These are phyloP conservation scores for Chrysoporthe puriensis DNA, from an alignment of 2,329 filamentous ascomycete species.

Conservation along the genomic window DNA sequence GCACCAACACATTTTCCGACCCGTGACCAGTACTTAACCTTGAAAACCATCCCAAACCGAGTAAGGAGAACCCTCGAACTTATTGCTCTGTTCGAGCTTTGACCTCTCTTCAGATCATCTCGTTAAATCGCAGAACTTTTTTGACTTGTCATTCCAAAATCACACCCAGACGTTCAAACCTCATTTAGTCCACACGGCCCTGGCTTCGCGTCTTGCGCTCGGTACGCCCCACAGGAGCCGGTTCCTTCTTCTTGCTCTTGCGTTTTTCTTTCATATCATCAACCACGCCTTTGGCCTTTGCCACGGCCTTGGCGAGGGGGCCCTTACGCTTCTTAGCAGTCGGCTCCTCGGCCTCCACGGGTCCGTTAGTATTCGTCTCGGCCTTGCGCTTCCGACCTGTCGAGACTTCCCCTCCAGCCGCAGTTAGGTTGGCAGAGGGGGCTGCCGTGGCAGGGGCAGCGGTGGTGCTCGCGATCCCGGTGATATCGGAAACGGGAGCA, in stretches of 20 bases:
- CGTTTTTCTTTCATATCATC: slow-evolving; percentile 24
- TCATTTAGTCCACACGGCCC: slow-evolving; percentile 30
- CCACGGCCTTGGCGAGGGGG: slow-evolving; percentile 27
- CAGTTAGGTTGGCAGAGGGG: slow-evolving; percentile 12
- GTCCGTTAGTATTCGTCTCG: slow-evolving; percentile 15
- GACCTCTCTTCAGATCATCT: neutral
- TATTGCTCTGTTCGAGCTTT: neutral
- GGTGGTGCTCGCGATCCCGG: slow-evolving; percentile 9
- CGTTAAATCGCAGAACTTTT: neutral
- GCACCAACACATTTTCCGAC: slow-evolving; percentile 5
- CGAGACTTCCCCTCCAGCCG: neutral
- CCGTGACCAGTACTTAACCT: neutral
- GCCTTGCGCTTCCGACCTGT: slow-evolving; percentile 35
- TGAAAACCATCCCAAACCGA: neutral
- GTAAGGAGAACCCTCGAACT: neutral
- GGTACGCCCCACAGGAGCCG: slow-evolving; percentile 39
- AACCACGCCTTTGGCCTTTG: slow-evolving; percentile 24
- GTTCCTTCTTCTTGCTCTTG: slow-evolving; percentile 35
- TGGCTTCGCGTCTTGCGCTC: slow-evolving; percentile 46
- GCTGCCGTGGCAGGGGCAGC: slow-evolving; percentile 1
- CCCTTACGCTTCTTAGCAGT: slow-evolving; percentile 27
- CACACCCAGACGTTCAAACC: neutral
- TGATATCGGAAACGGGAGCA: neutral
- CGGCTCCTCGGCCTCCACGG: slow-evolving; percentile 16
- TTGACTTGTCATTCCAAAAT: neutral